These are phyloP conservation scores for Sanghuangporus sanghuang DNA, from an alignment of 1,284 basidiomycete species.

Conservation along the genomic window DNA sequence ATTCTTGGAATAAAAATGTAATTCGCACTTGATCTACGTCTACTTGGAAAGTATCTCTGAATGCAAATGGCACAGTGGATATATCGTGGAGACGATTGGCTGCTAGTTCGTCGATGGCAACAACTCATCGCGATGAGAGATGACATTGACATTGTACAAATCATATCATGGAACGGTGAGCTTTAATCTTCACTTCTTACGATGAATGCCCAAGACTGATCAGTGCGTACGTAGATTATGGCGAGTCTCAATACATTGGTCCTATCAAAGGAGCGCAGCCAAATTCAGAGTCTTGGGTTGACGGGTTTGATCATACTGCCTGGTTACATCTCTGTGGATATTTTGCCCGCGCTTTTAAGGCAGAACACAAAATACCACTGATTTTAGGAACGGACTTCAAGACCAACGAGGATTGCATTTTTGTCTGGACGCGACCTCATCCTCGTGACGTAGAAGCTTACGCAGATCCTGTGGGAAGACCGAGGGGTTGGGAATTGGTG, in stretches of 20 bases:
- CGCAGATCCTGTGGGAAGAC: conserved; percentile 46
- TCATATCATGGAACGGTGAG: conserved; percentile 55
- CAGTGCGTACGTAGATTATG: conserved; percentile 31
- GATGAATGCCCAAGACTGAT: background rate
- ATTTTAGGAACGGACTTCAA: conserved; percentile 28
- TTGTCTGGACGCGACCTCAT: conserved; percentile 74
- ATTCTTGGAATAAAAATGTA: conserved; percentile 78
- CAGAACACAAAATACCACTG: conserved; percentile 33
- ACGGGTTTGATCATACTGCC: conserved; percentile 57
- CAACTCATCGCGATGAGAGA: conserved; percentile 55
- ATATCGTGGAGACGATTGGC: conserved; percentile 56
- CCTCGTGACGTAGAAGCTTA: conserved; percentile 47
- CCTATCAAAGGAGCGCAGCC: conserved; percentile 68
- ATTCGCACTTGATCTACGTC: background rate
- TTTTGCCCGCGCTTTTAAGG: conserved; percentile 74
- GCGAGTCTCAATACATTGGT: conserved; percentile 60
- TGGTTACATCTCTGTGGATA: conserved; percentile 68
- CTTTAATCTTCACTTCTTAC: background rate
- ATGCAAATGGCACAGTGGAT: conserved; percentile 38
- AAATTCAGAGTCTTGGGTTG: conserved; percentile 57
- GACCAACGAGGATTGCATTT: conserved; percentile 52
- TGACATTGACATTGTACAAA: conserved; percentile 53
- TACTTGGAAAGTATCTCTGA: too few relatives aligned
- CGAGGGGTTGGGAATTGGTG: conserved; percentile 52
- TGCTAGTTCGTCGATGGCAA: conserved; percentile 75